Evolutionary conservation across 345 rosid genomes (phyloP), one percentile per base, ranked within the genome.

Genomic region (Aegle marmelos): DNA sequence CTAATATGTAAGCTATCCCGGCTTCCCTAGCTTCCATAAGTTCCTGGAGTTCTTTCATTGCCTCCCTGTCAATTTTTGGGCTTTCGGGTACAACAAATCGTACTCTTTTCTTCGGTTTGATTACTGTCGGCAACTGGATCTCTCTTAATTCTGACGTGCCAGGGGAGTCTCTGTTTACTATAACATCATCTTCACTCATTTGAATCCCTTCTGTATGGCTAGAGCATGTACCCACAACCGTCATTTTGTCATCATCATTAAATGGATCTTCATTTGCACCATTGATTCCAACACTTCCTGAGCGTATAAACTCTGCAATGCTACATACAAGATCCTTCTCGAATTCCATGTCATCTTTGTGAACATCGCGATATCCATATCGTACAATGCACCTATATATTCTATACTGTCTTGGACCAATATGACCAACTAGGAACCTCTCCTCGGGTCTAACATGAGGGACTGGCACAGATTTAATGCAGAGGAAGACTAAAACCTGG

Each of bases 391-490:
- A 94, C 67, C 98, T 88, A 58, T 97, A 97, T 17, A 97, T 84
- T 36, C 98, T 83, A 76, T 75, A 97, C 76, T 89, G 84, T 83
- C 91, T 84, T 1, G 99, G 94, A 19, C 98, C 98, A 10, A 97
- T 81, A 7, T 76, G 91, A 25, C 99, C 99, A 0, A 94, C 87
- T 6, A 97, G 88, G 79, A 94, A 97, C 79, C 98, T 87, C 74
- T 94, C 98, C 82, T 92, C 90, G 0, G 98, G 97, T 64, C 87
- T 86, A 36, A 97, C 99, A 21, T 93, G 98, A 3, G 99, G 99
- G 50, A 97, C 98, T 0, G 99, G 96, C 45, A 97, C 98, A 1
- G 99, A 94, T 79, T 97, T 97, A 60, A 94, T 85, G 82, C 99
- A 97, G 78, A 97, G 93, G 79, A 97, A 97, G 67, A 93, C 92